Evolutionary conservation across 352 stramenopile genomes (phyloP), one percentile per base, ranked within the genome.

Genomic region (Pythium diclinum): DNA sequence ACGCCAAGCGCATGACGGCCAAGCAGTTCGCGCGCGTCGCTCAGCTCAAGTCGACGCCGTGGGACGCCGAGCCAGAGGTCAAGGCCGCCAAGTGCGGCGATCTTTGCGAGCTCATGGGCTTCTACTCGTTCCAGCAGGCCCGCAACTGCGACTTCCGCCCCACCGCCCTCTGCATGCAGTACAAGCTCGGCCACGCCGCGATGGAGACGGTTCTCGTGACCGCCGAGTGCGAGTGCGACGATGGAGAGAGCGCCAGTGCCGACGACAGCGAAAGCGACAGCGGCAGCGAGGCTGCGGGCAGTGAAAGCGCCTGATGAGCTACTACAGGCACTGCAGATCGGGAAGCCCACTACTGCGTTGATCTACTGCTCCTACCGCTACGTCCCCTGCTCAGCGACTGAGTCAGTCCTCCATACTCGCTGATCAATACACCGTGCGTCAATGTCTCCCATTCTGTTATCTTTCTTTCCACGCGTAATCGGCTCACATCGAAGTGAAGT

Each of bases 11-110:
- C 17, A 23, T 53, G 46, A 33, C 46, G 46, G 46, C 60, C 56
- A 77, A 62, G 30, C 58, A 57, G 6, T 74, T 67, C 38, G 71
- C 65, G 17, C 65, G 67, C 55, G 36, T 71, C 49, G 68, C 64
- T 6, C 64, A 65, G 21, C 65, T 87, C 73, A 91, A 89, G 67
- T 79, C 74, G 40, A 88, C 82, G 58, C 82, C 80, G 32, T 91
- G 80, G 80, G 82, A 91, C 54, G n/a, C 65, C 4, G 57, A 89
- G n/a, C 67, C 63, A 2, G 46, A 57, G 6, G 69, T 78, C 49
- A 81, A 82, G 62, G 60, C 57, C 10, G 64, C 67, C 67, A 91
- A 89, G 71, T 89, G 82, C 71, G 61, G 75, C 44, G 80, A 91
- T 52, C 33, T 91, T 13, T 89, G 82, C 54, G 59, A 72, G 53